Conservation (phyloP, 495 filamentous ascomycete species). For the Penicillium bialowiezense region DNA sequence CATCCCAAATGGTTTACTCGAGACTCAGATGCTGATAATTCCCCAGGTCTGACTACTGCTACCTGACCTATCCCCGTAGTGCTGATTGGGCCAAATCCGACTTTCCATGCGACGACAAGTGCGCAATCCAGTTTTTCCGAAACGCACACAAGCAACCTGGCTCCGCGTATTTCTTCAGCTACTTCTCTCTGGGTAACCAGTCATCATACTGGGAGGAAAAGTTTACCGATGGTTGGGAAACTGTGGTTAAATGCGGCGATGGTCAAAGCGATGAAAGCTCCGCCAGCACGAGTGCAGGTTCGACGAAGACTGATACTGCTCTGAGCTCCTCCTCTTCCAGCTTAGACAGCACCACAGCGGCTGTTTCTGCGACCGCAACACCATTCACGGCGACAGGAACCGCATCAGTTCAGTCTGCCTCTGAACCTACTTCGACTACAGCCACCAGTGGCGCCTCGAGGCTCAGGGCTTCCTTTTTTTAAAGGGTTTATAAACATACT, state of each 20-base stretch:
- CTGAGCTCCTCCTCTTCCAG: slow-evolving; percentile 9
- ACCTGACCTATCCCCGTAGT: slow-evolving; percentile 18
- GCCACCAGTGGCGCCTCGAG: slow-evolving; percentile 21
- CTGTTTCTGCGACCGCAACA: slow-evolving; percentile 11
- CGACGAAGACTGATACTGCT: slow-evolving; percentile 13
- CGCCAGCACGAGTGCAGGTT: slow-evolving; percentile 10
- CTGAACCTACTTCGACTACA: slow-evolving; percentile 8
- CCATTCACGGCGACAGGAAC: slow-evolving; percentile 4
- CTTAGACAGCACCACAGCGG: slow-evolving; percentile 3
- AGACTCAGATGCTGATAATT: slow-evolving; percentile 8
- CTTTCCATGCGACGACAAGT: slow-evolving; percentile 24
- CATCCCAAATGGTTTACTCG: background rate
- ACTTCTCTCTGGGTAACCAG: slow-evolving; percentile 17
- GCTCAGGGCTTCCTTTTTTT: slow-evolving; percentile 12
- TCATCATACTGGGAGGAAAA: slow-evolving; percentile 19
- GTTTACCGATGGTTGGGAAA: slow-evolving; percentile 24
- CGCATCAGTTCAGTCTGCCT: slow-evolving; percentile 4
- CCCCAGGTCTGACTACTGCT: slow-evolving; percentile 24
- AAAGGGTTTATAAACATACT: no score
- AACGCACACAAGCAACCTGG: slow-evolving; percentile 27
- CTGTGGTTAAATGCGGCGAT: slow-evolving; percentile 20
- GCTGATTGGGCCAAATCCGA: slow-evolving; percentile 13
- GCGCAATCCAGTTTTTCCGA: slow-evolving; percentile 22
- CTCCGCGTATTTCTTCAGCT: slow-evolving; percentile 21
- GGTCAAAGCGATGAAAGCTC: slow-evolving; percentile 18